Base-by-base conservation (phyloP, 2,329 filamentous ascomycete genomes). In the Apiospora pterosperma region DNA sequence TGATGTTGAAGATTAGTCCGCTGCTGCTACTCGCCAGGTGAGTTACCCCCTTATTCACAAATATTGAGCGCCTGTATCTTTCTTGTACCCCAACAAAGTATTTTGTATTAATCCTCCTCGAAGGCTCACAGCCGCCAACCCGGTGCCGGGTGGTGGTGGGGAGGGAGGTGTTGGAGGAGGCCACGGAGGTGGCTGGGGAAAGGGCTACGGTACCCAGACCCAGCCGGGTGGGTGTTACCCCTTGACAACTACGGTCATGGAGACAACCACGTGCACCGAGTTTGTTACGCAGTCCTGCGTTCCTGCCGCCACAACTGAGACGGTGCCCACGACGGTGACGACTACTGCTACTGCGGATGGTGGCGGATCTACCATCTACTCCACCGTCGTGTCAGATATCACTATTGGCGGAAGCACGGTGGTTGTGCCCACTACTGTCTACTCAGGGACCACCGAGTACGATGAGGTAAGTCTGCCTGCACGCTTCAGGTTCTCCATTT, bases 1-100 rank as follows among this genome's bases (percentile, higher is more conserved):
- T 36, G 38, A n/a, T 62, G 60, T 31, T 42, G 23, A 62, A 48
- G 39, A 11, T 36, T 19, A 44, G 31, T 12, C 41, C 25, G 19
- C 16, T 62, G n/a, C 16, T 62, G n/a, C 60, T 62, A 3, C 25
- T 62, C 11, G 60, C 60, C 28, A 21, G 39, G 60, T 62, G 48
- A 42, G 60, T 48, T 4, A 19, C 5, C 2, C 0, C 21, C 36
- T 3, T 8, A 19, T 7, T 10, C 36, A 6, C 5, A n/a, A n/a
- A n/a, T n/a, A n/a, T n/a, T n/a, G n/a, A n/a, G n/a, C 1, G 12
- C 36, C 5, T 8, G 2, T 8, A 4, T 16, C 7, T 25, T 10
- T 6, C 19, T 3, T 6, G 8, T 8, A 7, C 12, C 16, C n/a
- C 39, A 1, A 1, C 12, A 36, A 8, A 8, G 3, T 8, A 34